Conservation (phyloP, 768 basidiomycete genomes). For the Trametes coccinea region DNA sequence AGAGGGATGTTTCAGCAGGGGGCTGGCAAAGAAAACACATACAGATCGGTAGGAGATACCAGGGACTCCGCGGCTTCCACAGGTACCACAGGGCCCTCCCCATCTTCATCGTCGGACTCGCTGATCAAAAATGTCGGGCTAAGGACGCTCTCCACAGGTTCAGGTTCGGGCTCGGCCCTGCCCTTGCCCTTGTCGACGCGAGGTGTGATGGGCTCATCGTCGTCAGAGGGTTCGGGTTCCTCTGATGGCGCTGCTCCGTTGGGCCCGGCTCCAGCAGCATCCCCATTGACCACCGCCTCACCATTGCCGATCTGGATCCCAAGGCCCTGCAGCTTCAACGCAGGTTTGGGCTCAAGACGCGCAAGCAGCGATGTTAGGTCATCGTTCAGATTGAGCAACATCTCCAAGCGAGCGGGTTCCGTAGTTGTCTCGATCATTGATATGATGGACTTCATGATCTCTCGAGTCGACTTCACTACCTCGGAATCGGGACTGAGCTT, state of each 20-base stretch:
- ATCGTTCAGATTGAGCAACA: conserved; percentile 74
- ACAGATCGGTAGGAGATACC: conserved; percentile 50
- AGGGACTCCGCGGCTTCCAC: conserved; percentile 39
- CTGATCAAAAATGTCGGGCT: conserved; percentile 47
- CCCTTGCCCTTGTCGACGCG: conserved; percentile 79
- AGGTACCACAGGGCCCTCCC: conserved; percentile 13
- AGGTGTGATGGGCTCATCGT: conserved; percentile 53
- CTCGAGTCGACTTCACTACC: conserved; percentile 50
- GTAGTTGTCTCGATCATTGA: conserved; percentile 54
- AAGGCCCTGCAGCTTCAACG: conserved; percentile 18
- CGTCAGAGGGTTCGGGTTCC: conserved; percentile 23
- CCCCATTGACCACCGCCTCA: conserved; percentile 29
- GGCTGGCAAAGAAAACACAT: conserved; percentile 23
- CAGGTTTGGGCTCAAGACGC: conserved; percentile 26
- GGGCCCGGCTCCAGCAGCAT: conserved; percentile 10
- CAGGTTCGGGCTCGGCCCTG: conserved; percentile 65
- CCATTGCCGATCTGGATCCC: conserved; percentile 20
- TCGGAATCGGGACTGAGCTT: conserved; percentile 33
- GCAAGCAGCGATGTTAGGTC: conserved; percentile 58
- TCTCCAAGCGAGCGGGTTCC: conserved; percentile 62
- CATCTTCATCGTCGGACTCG: conserved; percentile 50
- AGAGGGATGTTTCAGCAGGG: neutral
- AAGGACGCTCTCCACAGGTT: conserved; percentile 69
- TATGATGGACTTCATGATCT: conserved; percentile 53
- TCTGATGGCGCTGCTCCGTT: conserved; percentile 9